Evolutionary conservation across 2,329 filamentous ascomycete genomes (phyloP), one percentile per base, ranked within the genome.

Genomic region (Pyrenochaeta sp.): DNA sequence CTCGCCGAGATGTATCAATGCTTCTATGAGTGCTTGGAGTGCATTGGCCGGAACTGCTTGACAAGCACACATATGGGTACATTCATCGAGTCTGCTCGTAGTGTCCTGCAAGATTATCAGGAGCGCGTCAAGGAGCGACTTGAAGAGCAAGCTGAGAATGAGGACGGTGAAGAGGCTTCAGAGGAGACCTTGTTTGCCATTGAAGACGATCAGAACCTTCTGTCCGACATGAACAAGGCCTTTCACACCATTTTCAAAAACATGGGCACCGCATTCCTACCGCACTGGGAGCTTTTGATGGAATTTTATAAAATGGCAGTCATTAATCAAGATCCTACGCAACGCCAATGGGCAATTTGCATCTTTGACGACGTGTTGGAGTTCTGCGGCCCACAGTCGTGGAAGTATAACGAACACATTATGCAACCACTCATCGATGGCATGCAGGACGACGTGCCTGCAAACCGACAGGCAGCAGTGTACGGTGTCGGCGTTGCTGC

Each of bases 151-250:
- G 89, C 87, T 41, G 90, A 94, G 18, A 87, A 88, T 2, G 92
- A 96, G 47, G 94, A 98, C 52, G 93, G 89, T 14, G 94, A 97
- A 61, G 93, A 97, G 68, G 89, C 95, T 54, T 89, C 89, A 14
- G 90, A 97, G 65, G 94, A 97, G 46, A 86, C 89, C 39, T 83
- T 96, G 29, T 90, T 96, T 66, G 95, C 94, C 11, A 93, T 99
- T 42, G 95, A 99, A 75, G 95, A 99, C 65, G 95, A 99, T 73
- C 94, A 98, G 78, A 97, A 92, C 18, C 83, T 99, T 15, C 84
- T 99, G 37, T 97, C 93, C 1, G 95, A 99, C 72, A 99, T 99
- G 95, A 99, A 99, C 86, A 99, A 99, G 82, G 94, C 95, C 0
- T 99, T 96, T 85, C 95, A 99, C 78, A 94, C 92, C 56, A 92